These are phyloP conservation scores for Podosphaera leucotricha DNA, from an alignment of 2,329 filamentous ascomycete genomes.

Conservation along the genomic window DNA sequence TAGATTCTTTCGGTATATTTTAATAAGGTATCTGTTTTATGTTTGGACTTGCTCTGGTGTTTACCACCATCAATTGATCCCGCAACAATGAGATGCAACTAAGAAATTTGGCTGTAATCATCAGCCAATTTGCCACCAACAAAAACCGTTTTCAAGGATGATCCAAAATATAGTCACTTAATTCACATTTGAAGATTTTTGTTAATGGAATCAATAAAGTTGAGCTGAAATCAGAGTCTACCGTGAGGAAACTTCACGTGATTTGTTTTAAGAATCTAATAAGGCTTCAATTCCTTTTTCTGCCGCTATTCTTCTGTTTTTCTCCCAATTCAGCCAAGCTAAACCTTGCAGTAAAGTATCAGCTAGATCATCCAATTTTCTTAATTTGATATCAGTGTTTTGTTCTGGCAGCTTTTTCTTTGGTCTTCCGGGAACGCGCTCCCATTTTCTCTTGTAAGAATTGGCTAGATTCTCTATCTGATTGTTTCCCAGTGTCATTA, in stretches of 20 bases:
- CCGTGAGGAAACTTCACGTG: too few species aligned
- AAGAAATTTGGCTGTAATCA: too few species aligned
- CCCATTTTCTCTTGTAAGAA: slow-evolving; percentile 17
- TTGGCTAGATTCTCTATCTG: slow-evolving; percentile 17
- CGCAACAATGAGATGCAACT: too few species aligned
- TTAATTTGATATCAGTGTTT: slow-evolving; percentile 11
- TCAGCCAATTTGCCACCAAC: too few species aligned
- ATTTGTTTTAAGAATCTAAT: slow-evolving; percentile 7
- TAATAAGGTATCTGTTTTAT: too few species aligned
- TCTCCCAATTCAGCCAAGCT: slow-evolving; percentile 55
- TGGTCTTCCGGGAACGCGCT: slow-evolving; percentile 8
- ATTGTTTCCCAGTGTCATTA: slow-evolving; percentile 14
- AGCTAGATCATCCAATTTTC: slow-evolving; percentile 47
- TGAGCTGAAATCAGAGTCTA: too few species aligned
- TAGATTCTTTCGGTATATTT: too few species aligned
- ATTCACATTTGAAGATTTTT: background rate
- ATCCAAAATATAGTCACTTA: too few species aligned
- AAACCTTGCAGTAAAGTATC: slow-evolving; percentile 59
- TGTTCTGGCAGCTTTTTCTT: slow-evolving; percentile 13
- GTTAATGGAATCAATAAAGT: background rate
- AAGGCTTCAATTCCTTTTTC: slow-evolving; percentile 14
- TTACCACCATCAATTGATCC: too few species aligned
- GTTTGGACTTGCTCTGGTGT: too few species aligned
- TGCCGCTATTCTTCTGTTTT: slow-evolving; percentile 23
- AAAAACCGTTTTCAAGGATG: too few species aligned